phyloP scores from a whole-genome alignment of 2,329 filamentous ascomycete species.

The Mycosphaerella sp. region DNA sequence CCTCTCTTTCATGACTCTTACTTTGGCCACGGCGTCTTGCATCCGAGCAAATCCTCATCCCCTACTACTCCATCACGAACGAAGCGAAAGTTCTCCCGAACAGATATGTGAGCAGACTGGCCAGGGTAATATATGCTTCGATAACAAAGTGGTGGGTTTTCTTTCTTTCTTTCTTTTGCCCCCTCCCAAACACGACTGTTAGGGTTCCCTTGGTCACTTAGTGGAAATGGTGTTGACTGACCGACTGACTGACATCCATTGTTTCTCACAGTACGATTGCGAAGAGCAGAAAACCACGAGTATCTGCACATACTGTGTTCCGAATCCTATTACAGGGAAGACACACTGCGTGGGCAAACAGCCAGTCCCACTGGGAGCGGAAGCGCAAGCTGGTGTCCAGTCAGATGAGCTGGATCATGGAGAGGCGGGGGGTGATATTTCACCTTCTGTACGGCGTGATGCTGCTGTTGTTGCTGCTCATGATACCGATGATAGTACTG shows the following conservation, averaged over 20 bases:
- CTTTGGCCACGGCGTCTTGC: not conserved
- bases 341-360: not conserved
- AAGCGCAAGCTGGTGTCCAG: not conserved
- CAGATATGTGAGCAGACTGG: not conserved
- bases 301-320: not conserved
- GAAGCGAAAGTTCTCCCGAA: not conserved
- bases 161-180: too few species aligned
- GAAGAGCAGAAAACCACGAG: not conserved
- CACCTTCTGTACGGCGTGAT: not conserved
- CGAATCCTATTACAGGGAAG: not conserved
- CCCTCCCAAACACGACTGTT: too few species aligned
- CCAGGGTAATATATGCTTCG: not conserved
- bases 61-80: not conserved
- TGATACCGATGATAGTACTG: not conserved
- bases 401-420: too few species aligned
- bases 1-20: not conserved
- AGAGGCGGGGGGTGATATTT: not conserved
- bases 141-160: not conserved
- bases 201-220: not conserved
- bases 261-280: not conserved
- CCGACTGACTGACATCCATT: not conserved
- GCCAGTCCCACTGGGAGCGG: not conserved
- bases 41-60: not conserved
- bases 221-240: too few species aligned
- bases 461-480: not conserved